Base-by-base conservation (phyloP, 352 stramenopile genomes). In the Phytopythium aichiense region DNA sequence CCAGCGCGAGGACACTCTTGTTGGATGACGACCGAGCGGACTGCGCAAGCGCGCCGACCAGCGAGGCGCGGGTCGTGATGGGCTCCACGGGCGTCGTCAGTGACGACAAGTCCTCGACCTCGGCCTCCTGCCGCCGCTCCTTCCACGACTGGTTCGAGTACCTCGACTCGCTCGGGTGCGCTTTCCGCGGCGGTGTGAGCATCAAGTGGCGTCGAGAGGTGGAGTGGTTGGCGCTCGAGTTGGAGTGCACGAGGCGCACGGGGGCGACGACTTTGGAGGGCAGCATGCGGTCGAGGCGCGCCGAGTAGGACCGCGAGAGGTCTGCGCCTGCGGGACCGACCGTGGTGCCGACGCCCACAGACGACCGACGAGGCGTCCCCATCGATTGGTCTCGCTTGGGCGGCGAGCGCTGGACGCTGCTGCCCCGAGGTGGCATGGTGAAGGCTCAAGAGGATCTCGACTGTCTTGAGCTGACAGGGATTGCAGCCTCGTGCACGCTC, bases 101-200 rank as follows among this genome's bases (percentile, higher is more conserved):
- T 0, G 53, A 58, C 53, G 53, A 49, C 2, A 62, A 8, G 15
- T 62, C 43, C 22, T 71, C 65, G 31, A 68, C 45, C 30, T 70
- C 63, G 25, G 25, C 53, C 31, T 65, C 59, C 38, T 61, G 65
- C 0, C 63, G 63, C 23, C 71, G 68, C 35, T 72, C 68, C 23
- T 38, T 43, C 30, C 58, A 69, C 25, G 72, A 73, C 20, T 64
- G 67, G 52, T 72, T 69, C n/a, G 68, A 79, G 48, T 79, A 79
- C n/a, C 69, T 51, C 1, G 60, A 71, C 18, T 72, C 66, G 59
- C 56, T 75, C 11, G 72, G 61, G 20, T 71, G 63, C 6, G 64
- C 61, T 56, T 76, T 76, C 38, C 67, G 42, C 20, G 53, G 53
- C 4, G 53, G 53, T 2, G 53, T 49, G 20, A 37, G 0, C 35